Evolutionary conservation across 2,329 filamentous ascomycete species (phyloP).

Genomic region (Plectosphaerella plurivora): DNA sequence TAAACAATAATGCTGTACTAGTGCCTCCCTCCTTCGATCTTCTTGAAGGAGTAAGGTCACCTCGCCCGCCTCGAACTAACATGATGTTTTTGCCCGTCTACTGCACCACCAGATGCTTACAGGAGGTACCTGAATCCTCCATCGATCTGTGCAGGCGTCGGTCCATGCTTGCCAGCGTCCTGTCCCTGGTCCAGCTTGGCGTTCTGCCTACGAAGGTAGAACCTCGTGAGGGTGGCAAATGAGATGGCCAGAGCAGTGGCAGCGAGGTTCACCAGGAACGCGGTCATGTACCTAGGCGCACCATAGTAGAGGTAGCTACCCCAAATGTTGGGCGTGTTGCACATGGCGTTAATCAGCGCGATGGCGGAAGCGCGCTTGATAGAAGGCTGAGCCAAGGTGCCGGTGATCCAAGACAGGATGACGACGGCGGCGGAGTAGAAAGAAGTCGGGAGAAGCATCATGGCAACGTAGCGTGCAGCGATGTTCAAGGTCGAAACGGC

Average conservation of each 20-base stretch:
- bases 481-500: conserved; percentile 57
- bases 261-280: conserved; percentile 21
- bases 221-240: conserved; percentile 17
- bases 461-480: conserved; percentile 57
- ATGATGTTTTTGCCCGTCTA: no score
- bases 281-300: conserved; percentile 17
- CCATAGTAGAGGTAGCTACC: conserved; percentile 19
- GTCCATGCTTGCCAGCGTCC: conserved; percentile 19
- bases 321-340: conserved; percentile 24
- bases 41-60: no score
- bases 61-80: no score
- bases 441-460: conserved; percentile 32
- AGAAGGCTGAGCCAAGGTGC: conserved; percentile 16
- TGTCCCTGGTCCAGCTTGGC: conserved; percentile 19
- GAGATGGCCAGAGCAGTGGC: conserved; percentile 19
- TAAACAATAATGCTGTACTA: no score
- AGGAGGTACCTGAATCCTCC: conserved; percentile 19
- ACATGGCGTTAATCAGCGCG: conserved; percentile 21
- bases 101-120: background rate
- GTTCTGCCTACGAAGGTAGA: conserved; percentile 20
- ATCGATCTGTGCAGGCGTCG: conserved; percentile 19
- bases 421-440: conserved; percentile 20
- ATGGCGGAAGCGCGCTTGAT: conserved; percentile 20
- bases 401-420: conserved; percentile 22
- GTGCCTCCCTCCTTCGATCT: no score